phyloP scores from a whole-genome alignment of 2,329 filamentous ascomycete genomes.

The Canariomyces notabilis region DNA sequence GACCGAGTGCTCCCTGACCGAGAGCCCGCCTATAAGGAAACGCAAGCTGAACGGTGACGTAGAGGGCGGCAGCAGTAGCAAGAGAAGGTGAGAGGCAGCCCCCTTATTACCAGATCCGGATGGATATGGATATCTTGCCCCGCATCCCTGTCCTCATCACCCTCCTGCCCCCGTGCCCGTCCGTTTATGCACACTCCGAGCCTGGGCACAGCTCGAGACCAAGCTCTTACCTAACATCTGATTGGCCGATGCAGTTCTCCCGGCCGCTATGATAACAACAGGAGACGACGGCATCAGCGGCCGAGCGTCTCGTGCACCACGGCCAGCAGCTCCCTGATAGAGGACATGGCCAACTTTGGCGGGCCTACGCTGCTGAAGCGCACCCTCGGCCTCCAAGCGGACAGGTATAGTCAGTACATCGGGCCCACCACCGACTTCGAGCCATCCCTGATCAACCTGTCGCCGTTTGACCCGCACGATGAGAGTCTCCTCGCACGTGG shows the following conservation, averaged over 20 bases:
- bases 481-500: slow-evolving; percentile 68
- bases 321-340: slow-evolving; percentile 58
- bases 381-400: slow-evolving; percentile 69
- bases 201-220: slow-evolving; percentile 20
- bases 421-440: slow-evolving; percentile 80
- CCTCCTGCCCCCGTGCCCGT: background rate
- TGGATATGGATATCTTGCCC: background rate
- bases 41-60: slow-evolving; percentile 66
- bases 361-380: slow-evolving; percentile 61
- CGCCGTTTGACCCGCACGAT: slow-evolving; percentile 73
- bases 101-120: background rate
- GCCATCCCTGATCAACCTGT: slow-evolving; percentile 75
- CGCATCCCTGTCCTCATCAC: slow-evolving; percentile 6
- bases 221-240: slow-evolving; percentile 40
- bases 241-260: slow-evolving; percentile 52
- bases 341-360: slow-evolving; percentile 67
- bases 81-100: slow-evolving; percentile 60
- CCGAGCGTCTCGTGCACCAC: slow-evolving; percentile 58
- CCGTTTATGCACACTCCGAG: slow-evolving; percentile 16
- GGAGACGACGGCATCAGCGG: slow-evolving; percentile 48
- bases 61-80: slow-evolving; percentile 56
- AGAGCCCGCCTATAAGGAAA: slow-evolving; percentile 73
- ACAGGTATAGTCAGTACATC: slow-evolving; percentile 78
- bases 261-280: slow-evolving; percentile 50
- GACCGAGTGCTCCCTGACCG: slow-evolving; percentile 72